Percentiles rank a stretch among this genome's conserved stretches.
Evolutionary conservation across 2,329 filamentous ascomycete genomes (phyloP).

Genomic region (Botrytis paeoniae): DNA sequence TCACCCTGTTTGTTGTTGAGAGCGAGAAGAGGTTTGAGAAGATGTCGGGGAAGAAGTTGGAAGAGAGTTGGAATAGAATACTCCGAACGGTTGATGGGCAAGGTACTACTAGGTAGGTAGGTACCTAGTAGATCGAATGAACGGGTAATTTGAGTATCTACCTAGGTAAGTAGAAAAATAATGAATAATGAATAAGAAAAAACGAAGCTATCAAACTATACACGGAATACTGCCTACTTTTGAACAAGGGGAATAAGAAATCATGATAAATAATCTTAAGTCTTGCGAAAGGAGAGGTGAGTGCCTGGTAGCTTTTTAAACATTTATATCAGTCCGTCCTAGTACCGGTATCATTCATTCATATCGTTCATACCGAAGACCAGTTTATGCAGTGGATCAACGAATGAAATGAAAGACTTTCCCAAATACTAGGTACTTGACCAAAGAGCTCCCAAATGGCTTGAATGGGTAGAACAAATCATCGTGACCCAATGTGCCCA

Average conservation of each 20-base stretch:
- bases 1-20: neutral
- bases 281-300: conserved; percentile 1
- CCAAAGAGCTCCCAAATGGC: neutral
- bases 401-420: neutral
- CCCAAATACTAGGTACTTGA: neutral
- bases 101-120: neutral
- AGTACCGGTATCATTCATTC: neutral
- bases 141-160: too few relatives aligned
- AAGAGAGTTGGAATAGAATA: neutral
- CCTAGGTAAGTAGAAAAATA: neutral
- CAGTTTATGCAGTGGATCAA: neutral
- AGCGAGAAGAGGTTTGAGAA: neutral
- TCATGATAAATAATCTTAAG: neutral
- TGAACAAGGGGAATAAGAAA: neutral
- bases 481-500: neutral
- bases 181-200: neutral
- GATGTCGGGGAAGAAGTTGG: neutral
- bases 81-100: neutral
- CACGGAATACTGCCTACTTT: neutral
- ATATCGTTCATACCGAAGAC: neutral
- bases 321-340: neutral
- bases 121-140: too few relatives aligned
- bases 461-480: neutral
- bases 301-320: neutral
- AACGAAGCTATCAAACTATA: neutral